Evolutionary conservation across 2,329 filamentous ascomycete genomes (phyloP).

Genomic region (Aspergillus calidoustus): DNA sequence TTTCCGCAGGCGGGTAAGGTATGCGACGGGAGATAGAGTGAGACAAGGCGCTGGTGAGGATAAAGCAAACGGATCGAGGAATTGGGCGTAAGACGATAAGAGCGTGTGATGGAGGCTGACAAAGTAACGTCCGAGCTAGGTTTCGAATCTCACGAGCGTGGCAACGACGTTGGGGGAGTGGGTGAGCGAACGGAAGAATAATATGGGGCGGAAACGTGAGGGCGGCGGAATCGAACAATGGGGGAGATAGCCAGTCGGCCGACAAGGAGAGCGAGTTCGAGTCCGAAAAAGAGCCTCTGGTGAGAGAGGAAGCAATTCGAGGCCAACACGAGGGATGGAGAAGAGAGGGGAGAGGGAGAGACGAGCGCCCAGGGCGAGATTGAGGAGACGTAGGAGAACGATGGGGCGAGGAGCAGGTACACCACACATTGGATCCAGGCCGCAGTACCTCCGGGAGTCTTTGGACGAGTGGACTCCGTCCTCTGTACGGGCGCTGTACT

Average conservation of each 20-base stretch:
- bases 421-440: conserved; percentile 11
- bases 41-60: conserved; percentile 6
- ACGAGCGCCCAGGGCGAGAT: conserved; percentile 15
- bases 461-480: conserved; percentile 8
- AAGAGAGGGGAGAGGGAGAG: conserved; percentile 21
- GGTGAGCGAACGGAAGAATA: conserved; percentile 20
- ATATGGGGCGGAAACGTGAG: conserved; percentile 27
- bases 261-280: conserved; percentile 7
- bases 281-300: conserved; percentile 19
- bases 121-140: conserved; percentile 3
- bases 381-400: conserved; percentile 8
- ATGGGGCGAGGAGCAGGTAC: conserved; percentile 11
- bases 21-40: conserved; percentile 17
- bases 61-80: conserved; percentile 10
- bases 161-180: conserved; percentile 18
- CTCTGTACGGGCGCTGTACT: conserved; percentile 11
- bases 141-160: conserved; percentile 19
- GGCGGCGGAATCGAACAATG: conserved; percentile 24
- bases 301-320: conserved; percentile 25
- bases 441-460: conserved; percentile 10
- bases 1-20: conserved; percentile 18
- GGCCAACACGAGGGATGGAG: conserved; percentile 20
- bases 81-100: conserved; percentile 9
- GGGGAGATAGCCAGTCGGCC: conserved; percentile 17
- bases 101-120: conserved; percentile 13